phyloP scores from a whole-genome alignment of 176 grass and related monocot species.

The bread wheat (Triticum aestivum) region IWGSC_CS_RefSeq_v2.1 NC_057813.1:3249393-3249892 shows the following conservation, averaged over 20 bases:
- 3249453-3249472: neutral
- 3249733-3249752: neutral
- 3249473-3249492: neutral
- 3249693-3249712: neutral
- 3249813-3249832: no score
- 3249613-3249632: conserved; percentile 47
- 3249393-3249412: no score
- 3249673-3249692: neutral
- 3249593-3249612: conserved; percentile 39
- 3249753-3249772: neutral
- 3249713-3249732: neutral
- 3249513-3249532: conserved; percentile 25
- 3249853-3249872: no score
- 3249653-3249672: neutral
- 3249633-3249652: neutral
- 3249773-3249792: neutral
- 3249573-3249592: conserved; percentile 42
- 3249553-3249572: conserved; percentile 59
- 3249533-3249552: conserved; percentile 61
- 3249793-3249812: neutral
- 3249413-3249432: no score
- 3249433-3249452: neutral
- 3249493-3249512: neutral
- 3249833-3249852: no score
- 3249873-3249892: no score